Evolutionary conservation across 208 protist species (phyloP).

Genomic region (Tritrichomonas foetus): DNA sequence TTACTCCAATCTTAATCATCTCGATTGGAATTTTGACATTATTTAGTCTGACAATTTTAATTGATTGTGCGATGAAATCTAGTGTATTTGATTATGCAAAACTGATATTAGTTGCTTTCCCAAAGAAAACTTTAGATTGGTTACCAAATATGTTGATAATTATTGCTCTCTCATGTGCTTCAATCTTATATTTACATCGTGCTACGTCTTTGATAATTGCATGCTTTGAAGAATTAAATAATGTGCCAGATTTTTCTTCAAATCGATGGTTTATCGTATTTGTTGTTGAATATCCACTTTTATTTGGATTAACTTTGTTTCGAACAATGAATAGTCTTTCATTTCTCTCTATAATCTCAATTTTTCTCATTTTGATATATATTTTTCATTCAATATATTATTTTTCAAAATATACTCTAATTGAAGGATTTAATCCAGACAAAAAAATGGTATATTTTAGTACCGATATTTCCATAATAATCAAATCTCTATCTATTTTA

Average conservation of each 20-base stretch:
- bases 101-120: neutral
- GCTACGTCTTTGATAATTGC: neutral
- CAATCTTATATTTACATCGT: neutral
- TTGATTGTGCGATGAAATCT: neutral
- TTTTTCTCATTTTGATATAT: neutral
- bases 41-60: neutral
- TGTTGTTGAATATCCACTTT: neutral
- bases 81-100: neutral
- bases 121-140: too few relatives aligned
- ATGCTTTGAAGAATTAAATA: neutral
- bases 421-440: neutral
- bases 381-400: neutral
- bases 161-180: neutral
- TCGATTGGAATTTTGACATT: neutral
- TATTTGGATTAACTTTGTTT: neutral
- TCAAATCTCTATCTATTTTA: neutral
- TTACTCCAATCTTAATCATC: neutral
- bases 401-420: neutral
- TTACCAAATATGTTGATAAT: neutral
- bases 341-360: neutral
- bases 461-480: neutral
- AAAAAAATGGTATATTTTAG: neutral
- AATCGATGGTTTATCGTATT: neutral
- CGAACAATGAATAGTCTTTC: neutral
- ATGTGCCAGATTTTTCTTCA: neutral